Evolutionary conservation across 768 basidiomycete species (phyloP).

Genomic region (Mycena alexandri): DNA sequence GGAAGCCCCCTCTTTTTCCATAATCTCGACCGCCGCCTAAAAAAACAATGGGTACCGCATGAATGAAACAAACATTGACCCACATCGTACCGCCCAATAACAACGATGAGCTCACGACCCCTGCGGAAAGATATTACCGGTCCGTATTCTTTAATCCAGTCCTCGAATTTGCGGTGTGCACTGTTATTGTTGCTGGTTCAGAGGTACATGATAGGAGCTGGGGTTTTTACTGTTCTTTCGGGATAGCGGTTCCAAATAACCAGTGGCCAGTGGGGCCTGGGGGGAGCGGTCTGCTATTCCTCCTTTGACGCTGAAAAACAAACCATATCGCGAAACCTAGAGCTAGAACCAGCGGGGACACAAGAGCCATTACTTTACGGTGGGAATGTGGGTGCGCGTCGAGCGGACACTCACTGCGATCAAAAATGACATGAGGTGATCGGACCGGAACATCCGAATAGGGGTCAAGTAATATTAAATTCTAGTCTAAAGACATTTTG

Average conservation of each 20-base stretch:
- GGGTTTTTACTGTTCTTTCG: conserved; percentile 54
- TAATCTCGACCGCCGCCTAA: conserved; percentile 72
- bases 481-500: conserved; percentile 18
- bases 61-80: neutral
- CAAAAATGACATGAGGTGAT: too few species aligned
- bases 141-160: conserved; percentile 72
- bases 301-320: neutral
- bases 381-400: too few species aligned
- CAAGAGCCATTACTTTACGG: conserved; percentile 7
- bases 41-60: neutral
- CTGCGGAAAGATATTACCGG: conserved; percentile 69
- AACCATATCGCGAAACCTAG: conserved; percentile 18
- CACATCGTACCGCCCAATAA: conserved; percentile 58
- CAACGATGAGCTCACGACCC: conserved; percentile 58
- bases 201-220: neutral
- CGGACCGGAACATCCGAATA: too few species aligned
- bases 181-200: conserved; percentile 40
- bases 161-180: conserved; percentile 65
- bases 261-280: conserved; percentile 59
- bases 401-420: too few species aligned
- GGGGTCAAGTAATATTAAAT: neutral
- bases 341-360: neutral
- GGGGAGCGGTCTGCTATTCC: conserved; percentile 43
- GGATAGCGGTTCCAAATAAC: conserved; percentile 56
- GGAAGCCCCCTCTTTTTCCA: conserved; percentile 74